phyloP scores from a whole-genome alignment of 106 monocot species.

The Ottelia alismoides region DNA sequence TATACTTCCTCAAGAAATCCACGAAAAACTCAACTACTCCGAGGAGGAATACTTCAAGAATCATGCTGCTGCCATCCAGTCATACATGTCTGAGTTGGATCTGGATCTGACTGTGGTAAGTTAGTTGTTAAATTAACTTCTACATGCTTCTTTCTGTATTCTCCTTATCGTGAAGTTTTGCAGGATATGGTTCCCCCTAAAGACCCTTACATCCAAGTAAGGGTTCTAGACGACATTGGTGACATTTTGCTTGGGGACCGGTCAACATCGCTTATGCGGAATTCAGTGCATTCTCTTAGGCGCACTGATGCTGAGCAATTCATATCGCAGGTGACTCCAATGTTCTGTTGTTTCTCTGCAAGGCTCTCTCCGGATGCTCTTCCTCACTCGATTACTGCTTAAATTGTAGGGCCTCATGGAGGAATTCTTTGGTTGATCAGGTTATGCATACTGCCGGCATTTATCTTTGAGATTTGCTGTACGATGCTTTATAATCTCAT shows the following conservation, averaged over 20 bases:
- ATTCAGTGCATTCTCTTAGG: constrained; percentile 79
- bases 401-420: too few species aligned
- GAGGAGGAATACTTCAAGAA: constrained; percentile 91
- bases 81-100: constrained; percentile 82
- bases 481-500: too few species aligned
- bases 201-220: constrained; percentile 88
- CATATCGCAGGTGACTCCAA: constrained; percentile 82
- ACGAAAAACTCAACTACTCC: constrained; percentile 66
- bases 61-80: constrained; percentile 69
- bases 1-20: constrained; percentile 79
- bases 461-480: too few species aligned
- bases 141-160: neutral
- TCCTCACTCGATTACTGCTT: too few species aligned
- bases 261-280: constrained; percentile 43
- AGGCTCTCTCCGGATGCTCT: neutral
- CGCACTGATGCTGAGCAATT: constrained; percentile 79
- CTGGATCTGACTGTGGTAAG: constrained; percentile 96
- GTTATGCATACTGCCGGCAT: too few species aligned
- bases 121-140: neutral
- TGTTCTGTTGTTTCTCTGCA: neutral
- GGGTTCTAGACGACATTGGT: constrained; percentile 82
- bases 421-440: too few species aligned
- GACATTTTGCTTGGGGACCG: constrained; percentile 75
- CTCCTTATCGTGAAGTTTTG: neutral
- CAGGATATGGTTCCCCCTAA: constrained; percentile 98